Base-by-base conservation (phyloP, 2,329 filamentous ascomycete species). In the Ascosphaera apis region DNA sequence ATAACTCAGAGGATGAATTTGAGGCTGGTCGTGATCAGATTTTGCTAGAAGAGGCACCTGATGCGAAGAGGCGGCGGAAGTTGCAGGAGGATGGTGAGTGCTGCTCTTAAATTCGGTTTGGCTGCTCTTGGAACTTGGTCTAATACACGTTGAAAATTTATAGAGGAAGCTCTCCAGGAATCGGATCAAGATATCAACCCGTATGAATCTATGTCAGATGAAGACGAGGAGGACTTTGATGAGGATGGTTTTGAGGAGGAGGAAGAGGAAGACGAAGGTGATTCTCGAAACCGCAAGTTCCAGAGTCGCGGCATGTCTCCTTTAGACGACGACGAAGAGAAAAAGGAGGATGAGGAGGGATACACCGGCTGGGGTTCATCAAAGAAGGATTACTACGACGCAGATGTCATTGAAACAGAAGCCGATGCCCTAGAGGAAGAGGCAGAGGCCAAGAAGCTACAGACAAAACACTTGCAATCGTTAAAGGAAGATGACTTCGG, bases 401-500 rank as follows among this genome's bases (percentile, higher is more conserved):
- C 82, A 44, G 86, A 98, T 54, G 60, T 60, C 7, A 73, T 76
- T 39, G 69, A 76, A 47, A 75, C 70, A 1, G 72, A 76, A 47
- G 67, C 70, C 40, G 72, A 76, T 55, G 88, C 88, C 0, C 57
- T 91, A 21, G 84, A 88, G 49, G 88, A 98, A 61, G 91, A 98
- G 55, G 72, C 67, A 8, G 91, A 98, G 53, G 88, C 86, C 2
- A 74, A 76, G 53, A 67, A 82, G 41, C 57, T 98, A 40, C 86
- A 95, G 53, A 74, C 83, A 56, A 93, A 92, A 64, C 86, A 88
- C 51, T 56, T 95, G 16, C 67, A 82, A 45, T 75, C 77, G 44
- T 88, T 98, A 79, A 70, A 72, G 4, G 84, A 91, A 45, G 77
- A 78, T 28, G 88, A 98, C 51, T 98, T 93, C 49, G 76, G 82